Evolutionary conservation across 1,284 basidiomycete species (phyloP), one percentile per base, ranked within the genome.

Genomic region (Polyporus tsugae): DNA sequence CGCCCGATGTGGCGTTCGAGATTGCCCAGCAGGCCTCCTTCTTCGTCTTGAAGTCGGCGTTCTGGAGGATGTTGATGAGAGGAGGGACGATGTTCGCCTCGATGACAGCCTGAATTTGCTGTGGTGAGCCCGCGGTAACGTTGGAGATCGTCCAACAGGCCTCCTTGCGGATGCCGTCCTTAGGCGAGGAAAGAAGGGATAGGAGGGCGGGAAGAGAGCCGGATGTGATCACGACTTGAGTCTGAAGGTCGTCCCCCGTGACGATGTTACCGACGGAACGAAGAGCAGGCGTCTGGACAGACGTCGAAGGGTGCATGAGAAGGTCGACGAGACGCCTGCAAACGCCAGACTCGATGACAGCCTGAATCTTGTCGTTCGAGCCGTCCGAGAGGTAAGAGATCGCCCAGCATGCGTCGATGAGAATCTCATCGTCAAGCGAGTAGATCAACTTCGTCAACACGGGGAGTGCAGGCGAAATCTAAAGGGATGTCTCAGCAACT

Each of bases 21-120:
- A 99, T 96, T 19, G 98, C 98, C 98, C 98, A 99, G 85, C 97
- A 99, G 4, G 98, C 98, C 82, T 99, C 98, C 84, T 99, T 99
- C 82, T 95, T 93, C 61, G 98, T 99, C 86, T 99, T 99, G 88
- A 99, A 99, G 83, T 99, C 98, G 68, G 96, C 98, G 77, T 98
- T 93, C 80, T 93, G 92, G 68, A 99, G 92, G 75, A 99, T 98
- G 84, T 98, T 97, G 86, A 99, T 97, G 70, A 99, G 90, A 70
- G 98, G 98, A 67, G 98, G 96, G 72, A 99, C 93, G 78, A 99
- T 97, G 83, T 94, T 94, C 65, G 93, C 93, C 73, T 94, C 92
- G 70, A 94, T 90, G 66, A 94, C 89, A 46, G 95, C 87, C 82
- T 99, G 97, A 76, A 99, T 99, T 83, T 99, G 97, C 76, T 92